Evolutionary conservation across 2,329 filamentous ascomycete genomes (phyloP).

Genomic region (Fusarium neocosmosporiellum): DNA sequence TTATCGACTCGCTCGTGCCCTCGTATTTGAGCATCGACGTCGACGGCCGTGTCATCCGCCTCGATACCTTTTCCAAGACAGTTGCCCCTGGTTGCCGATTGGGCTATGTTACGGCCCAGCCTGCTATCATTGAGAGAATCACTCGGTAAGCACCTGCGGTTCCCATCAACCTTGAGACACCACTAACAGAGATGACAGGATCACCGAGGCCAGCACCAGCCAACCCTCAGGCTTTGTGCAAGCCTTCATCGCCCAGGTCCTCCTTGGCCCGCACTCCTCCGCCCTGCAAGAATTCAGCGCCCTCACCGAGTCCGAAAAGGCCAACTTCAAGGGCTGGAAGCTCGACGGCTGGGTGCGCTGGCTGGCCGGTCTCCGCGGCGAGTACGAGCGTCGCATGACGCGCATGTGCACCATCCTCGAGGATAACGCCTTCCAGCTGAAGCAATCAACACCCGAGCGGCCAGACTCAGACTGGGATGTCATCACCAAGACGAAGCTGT

Average conservation of each 20-base stretch:
- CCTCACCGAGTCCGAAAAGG: constrained; percentile 61
- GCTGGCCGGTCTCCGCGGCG: constrained; percentile 84
- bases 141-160: constrained; percentile 44
- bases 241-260: constrained; percentile 78
- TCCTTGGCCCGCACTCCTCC: constrained; percentile 74
- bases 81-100: constrained; percentile 89
- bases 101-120: constrained; percentile 91
- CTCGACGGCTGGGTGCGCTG: constrained; percentile 90
- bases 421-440: constrained; percentile 72
- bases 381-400: constrained; percentile 88
- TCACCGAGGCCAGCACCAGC: constrained; percentile 82
- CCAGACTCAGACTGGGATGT: constrained; percentile 76
- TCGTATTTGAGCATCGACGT: constrained; percentile 85
- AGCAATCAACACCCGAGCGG: constrained; percentile 65
- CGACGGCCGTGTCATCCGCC: constrained; percentile 86
- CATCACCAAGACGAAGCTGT: constrained; percentile 78
- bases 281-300: constrained; percentile 55
- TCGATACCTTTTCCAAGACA: constrained; percentile 96
- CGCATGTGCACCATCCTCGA: constrained; percentile 81
- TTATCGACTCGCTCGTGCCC: constrained; percentile 84
- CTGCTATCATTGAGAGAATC: constrained; percentile 79
- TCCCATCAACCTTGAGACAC: not conserved
- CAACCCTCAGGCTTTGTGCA: constrained; percentile 93
- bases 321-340: constrained; percentile 72
- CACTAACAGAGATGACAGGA: constrained; percentile 55